Evolutionary conservation across 1,284 basidiomycete genomes (phyloP).

Genomic region (Meripilus lineatus): DNA sequence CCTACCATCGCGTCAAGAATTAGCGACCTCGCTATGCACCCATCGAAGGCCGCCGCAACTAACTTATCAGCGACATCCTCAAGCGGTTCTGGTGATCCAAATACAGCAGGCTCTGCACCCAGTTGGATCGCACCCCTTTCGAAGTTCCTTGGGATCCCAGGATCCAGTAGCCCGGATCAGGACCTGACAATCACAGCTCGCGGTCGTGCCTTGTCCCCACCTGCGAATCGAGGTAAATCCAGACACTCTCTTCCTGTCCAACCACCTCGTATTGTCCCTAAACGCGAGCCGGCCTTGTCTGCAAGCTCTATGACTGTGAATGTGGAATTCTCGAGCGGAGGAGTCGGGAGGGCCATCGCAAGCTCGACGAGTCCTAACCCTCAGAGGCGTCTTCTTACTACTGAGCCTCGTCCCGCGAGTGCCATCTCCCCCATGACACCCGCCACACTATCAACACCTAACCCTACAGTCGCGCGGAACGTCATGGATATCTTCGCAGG

Average conservation of each 20-base stretch:
- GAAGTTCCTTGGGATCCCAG: slow-evolving; percentile 55
- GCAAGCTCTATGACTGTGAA: slow-evolving; percentile 88
- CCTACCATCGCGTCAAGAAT: slow-evolving; percentile 72
- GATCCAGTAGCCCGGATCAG: slow-evolving; percentile 13
- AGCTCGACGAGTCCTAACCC: slow-evolving; percentile 41
- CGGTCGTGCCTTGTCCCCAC: slow-evolving; percentile 24
- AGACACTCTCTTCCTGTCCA: slow-evolving; percentile 15
- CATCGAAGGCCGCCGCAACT: slow-evolving; percentile 45
- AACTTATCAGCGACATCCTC: slow-evolving; percentile 6
- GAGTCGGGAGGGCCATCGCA: slow-evolving; percentile 70
- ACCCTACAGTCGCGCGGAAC: slow-evolving; percentile 21
- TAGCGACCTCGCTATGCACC: slow-evolving; percentile 68
- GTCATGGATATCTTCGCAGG: slow-evolving; percentile 85
- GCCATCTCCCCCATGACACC: too few species aligned
- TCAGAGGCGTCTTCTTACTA: slow-evolving; percentile 3
- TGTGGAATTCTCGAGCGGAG: slow-evolving; percentile 84
- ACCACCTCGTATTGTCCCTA: slow-evolving; percentile 51
- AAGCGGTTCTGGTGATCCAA: slow-evolving; percentile 24
- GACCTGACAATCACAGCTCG: slow-evolving; percentile 15
- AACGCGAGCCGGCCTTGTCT: slow-evolving; percentile 75
- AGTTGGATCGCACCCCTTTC: slow-evolving; percentile 84
- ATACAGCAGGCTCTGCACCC: slow-evolving; percentile 27
- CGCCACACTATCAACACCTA: slow-evolving; percentile 6
- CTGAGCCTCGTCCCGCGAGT: too few species aligned
- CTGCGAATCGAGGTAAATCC: slow-evolving; percentile 18